These are phyloP conservation scores for Acanthamoeba healyi DNA, from an alignment of 208 protist species.

Conservation along the genomic window DNA sequence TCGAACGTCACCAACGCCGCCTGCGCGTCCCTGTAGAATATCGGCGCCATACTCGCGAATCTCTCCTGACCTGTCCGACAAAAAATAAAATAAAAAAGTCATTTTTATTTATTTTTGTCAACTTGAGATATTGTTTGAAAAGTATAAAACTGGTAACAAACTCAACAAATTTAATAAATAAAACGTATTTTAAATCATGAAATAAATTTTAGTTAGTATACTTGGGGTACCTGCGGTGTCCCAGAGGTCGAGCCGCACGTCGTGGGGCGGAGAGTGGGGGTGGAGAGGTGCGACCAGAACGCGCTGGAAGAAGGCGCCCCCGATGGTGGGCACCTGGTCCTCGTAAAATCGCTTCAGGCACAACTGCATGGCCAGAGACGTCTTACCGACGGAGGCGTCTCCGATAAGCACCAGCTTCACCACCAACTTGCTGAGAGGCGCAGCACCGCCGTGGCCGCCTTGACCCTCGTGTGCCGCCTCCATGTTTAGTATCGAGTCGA, in stretches of 20 bases:
- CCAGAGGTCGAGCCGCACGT: not conserved
- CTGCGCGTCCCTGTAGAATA: not conserved
- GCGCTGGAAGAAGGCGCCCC: not conserved
- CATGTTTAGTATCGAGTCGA: too few species aligned
- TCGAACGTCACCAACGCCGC: conserved; percentile 16
- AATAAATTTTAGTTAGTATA: not conserved
- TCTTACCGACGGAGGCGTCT: conserved; percentile 20
- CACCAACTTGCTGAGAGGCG: not conserved
- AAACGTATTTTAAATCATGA: not conserved
- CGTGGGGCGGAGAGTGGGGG: not conserved
- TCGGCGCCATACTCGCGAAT: not conserved
- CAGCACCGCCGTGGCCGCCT: not conserved
- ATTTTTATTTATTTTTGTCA: not conserved
- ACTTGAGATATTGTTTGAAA: not conserved
- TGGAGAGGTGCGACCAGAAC: not conserved
- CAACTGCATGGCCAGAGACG: not conserved
- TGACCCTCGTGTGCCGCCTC: not conserved
- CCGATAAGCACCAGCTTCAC: conserved; percentile 5
- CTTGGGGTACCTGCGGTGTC: not conserved
- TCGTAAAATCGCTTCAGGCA: conserved; percentile 19
- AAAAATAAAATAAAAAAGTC: not conserved
- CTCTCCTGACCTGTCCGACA: conserved; percentile 34
- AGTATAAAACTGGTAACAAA: too few species aligned
- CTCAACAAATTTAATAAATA: not conserved
- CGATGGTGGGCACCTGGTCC: not conserved